Percentiles rank a stretch among this genome's conserved stretches.
Evolutionary conservation across 1,284 basidiomycete genomes (phyloP).

Genomic region (Wolfiporia cocos): DNA sequence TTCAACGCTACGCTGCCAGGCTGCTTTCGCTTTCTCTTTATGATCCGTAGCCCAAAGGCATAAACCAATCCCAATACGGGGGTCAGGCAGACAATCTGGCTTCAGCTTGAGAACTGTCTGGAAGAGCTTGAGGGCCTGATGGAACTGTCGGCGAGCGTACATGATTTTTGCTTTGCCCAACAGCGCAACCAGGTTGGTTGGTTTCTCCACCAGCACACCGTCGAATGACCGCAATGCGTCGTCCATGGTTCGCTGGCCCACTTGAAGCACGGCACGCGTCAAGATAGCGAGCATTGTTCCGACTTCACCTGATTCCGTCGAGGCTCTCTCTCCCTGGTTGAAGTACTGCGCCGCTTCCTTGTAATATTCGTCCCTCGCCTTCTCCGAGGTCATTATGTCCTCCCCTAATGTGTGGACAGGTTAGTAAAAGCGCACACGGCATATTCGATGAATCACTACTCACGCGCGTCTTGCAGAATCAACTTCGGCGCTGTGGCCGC

Average conservation of each 20-base stretch:
- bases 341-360: slow-evolving; percentile 65
- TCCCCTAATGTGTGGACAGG: slow-evolving; percentile 42
- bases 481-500: slow-evolving; percentile 80
- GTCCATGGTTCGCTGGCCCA: slow-evolving; percentile 75
- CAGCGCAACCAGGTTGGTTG: slow-evolving; percentile 78
- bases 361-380: slow-evolving; percentile 65
- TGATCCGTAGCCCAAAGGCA: slow-evolving; percentile 88
- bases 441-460: too few relatives aligned
- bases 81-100: slow-evolving; percentile 80
- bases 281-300: slow-evolving; percentile 49
- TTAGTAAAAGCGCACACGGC: not conserved
- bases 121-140: slow-evolving; percentile 77
- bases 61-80: slow-evolving; percentile 88
- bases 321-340: slow-evolving; percentile 55
- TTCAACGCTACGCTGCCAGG: slow-evolving; percentile 84
- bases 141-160: slow-evolving; percentile 71
- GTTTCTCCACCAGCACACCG: slow-evolving; percentile 70
- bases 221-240: slow-evolving; percentile 80
- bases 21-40: slow-evolving; percentile 70
- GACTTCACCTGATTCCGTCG: slow-evolving; percentile 45
- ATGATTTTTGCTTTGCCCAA: slow-evolving; percentile 82
- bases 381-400: slow-evolving; percentile 56
- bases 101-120: slow-evolving; percentile 77
- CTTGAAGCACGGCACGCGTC: slow-evolving; percentile 74
- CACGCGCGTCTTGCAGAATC: slow-evolving; percentile 67